Evolutionary conservation across 108 stramenopile genomes (phyloP).

Genomic region (Skeletonema potamos): DNA sequence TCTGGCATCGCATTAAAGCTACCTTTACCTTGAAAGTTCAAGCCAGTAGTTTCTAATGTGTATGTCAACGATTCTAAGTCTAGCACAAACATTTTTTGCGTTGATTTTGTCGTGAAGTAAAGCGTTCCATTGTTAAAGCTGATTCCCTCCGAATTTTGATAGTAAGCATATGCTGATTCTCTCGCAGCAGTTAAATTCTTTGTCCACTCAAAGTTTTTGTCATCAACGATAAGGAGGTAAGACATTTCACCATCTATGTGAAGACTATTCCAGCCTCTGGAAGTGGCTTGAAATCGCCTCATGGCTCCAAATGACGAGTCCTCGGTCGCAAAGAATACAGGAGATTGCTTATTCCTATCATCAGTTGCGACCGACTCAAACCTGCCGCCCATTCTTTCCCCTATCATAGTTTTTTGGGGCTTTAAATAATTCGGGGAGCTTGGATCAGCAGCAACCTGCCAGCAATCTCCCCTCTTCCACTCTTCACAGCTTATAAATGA

Average conservation of each 20-base stretch:
- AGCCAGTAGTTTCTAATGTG: neutral
- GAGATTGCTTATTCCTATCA: neutral
- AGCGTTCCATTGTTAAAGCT: constrained; percentile 29
- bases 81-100: constrained; percentile 23
- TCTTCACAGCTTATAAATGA: constrained; percentile 58
- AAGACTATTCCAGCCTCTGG: neutral
- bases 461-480: constrained; percentile 18
- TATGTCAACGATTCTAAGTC: constrained; percentile 23
- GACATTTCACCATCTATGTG: neutral
- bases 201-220: constrained; percentile 39
- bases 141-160: constrained; percentile 47
- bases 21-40: constrained; percentile 3
- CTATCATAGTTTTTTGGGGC: neutral
- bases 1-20: constrained; percentile 42
- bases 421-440: neutral
- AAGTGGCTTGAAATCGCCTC: constrained; percentile 7
- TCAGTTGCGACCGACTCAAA: constrained; percentile 51
- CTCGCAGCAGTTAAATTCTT: constrained; percentile 9
- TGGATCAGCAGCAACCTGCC: constrained; percentile 32
- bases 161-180: constrained; percentile 22
- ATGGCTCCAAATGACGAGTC: constrained; percentile 47
- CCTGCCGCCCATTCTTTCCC: constrained; percentile 4
- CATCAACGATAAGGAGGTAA: constrained; percentile 10
- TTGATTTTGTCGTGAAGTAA: constrained; percentile 42
- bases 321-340: constrained; percentile 55